phyloP scores from a whole-genome alignment of 2,329 filamentous ascomycete genomes.

The Venturia oleaginea region DNA sequence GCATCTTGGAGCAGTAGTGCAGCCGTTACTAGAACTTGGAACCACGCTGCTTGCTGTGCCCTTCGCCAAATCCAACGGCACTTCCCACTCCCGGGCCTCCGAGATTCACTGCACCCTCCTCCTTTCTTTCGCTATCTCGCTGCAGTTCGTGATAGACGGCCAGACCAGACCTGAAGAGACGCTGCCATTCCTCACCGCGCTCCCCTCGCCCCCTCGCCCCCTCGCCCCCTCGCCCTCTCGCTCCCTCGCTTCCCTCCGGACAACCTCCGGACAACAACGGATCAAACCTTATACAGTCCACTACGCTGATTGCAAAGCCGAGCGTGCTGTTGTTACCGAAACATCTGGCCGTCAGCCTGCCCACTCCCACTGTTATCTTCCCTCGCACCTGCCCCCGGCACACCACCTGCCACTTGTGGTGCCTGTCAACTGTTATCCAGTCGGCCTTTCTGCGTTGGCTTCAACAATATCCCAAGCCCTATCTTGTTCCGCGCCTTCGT shows the following conservation, averaged over 20 bases:
- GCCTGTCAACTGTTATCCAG: not conserved
- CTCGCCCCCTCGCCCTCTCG: not conserved
- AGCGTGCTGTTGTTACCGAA: too few species aligned
- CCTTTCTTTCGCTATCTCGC: not conserved
- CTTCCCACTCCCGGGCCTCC: not conserved
- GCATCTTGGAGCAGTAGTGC: slow-evolving; percentile 2
- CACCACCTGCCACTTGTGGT: not conserved
- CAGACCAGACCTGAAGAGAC: not conserved
- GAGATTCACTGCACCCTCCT: not conserved
- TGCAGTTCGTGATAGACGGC: not conserved
- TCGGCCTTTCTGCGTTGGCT: not conserved
- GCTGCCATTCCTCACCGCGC: not conserved
- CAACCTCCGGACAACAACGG: not conserved
- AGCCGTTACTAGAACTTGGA: not conserved
- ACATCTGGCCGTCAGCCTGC: too few species aligned
- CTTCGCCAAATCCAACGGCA: not conserved
- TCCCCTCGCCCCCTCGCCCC: too few species aligned
- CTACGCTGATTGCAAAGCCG: too few species aligned
- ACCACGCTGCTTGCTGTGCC: not conserved
- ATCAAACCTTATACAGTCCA: too few species aligned
- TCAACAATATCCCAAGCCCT: not conserved
- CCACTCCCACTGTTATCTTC: not conserved
- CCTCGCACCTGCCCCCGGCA: not conserved
- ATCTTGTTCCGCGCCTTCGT: not conserved
- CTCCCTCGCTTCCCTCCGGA: too few species aligned